These are phyloP conservation scores for Pulveroboletus ravenelii DNA, from an alignment of 768 basidiomycete species.

Conservation along the genomic window DNA sequence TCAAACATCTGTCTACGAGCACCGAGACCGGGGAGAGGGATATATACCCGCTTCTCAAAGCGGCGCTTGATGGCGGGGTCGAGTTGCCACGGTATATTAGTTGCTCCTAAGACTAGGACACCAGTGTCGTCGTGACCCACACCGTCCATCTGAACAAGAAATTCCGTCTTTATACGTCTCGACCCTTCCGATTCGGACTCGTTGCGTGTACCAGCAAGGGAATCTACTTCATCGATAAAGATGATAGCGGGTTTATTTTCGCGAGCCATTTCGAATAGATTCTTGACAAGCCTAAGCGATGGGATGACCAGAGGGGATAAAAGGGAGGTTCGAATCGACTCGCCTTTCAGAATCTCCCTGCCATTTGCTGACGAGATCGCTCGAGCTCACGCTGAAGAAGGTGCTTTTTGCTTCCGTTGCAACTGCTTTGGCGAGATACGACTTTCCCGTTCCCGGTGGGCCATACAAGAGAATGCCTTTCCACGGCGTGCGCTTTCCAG, in stretches of 20 bases:
- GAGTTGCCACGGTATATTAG: slow-evolving; percentile 98
- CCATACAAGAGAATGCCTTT: slow-evolving; percentile 93
- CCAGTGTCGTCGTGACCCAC: slow-evolving; percentile 98
- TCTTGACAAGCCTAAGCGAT: slow-evolving; percentile 75
- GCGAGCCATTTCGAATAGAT: slow-evolving; percentile 92
- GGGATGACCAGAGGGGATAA: neutral
- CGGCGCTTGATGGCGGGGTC: slow-evolving; percentile 97
- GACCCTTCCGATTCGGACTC: slow-evolving; percentile 98
- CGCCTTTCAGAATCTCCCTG: slow-evolving; percentile 98
- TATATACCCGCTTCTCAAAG: slow-evolving; percentile 98
- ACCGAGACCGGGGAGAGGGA: slow-evolving; percentile 90
- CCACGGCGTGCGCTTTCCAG: slow-evolving; percentile 98
- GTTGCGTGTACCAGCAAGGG: slow-evolving; percentile 87
- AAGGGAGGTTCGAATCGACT: slow-evolving; percentile 19
- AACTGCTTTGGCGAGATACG: slow-evolving; percentile 95
- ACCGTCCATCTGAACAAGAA: slow-evolving; percentile 97
- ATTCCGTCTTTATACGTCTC: slow-evolving; percentile 96
- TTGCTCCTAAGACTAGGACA: slow-evolving; percentile 93
- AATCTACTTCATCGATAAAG: slow-evolving; percentile 98
- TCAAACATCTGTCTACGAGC: slow-evolving; percentile 95
- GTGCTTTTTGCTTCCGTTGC: slow-evolving; percentile 99
- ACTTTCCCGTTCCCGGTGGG: slow-evolving; percentile 97
- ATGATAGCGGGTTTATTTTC: slow-evolving; percentile 97
- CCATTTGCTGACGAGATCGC: slow-evolving; percentile 98
- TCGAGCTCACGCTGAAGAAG: slow-evolving; percentile 94